These are phyloP conservation scores for Trypanosoma conorhini DNA, from an alignment of 208 protist species.

Conservation along the genomic window DNA sequence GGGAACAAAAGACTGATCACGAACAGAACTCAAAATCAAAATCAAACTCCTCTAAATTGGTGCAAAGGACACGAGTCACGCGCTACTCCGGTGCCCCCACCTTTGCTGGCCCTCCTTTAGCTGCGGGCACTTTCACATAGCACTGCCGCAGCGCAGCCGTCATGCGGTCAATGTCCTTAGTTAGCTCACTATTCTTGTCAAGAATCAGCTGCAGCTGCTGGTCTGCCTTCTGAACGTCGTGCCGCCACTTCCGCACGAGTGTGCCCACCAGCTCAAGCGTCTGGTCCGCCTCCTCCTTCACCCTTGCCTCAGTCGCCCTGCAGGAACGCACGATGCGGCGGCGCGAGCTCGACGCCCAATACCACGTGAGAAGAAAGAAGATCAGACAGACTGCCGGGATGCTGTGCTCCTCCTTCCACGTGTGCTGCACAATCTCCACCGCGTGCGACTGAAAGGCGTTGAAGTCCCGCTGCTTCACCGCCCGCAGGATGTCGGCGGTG, in stretches of 20 bases:
- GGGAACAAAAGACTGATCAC: background rate
- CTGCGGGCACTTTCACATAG: conserved; percentile 39
- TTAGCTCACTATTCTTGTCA: conserved; percentile 82
- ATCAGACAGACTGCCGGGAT: conserved; percentile 55
- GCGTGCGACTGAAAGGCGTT: conserved; percentile 60
- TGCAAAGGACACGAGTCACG: too few species aligned
- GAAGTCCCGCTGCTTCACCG: conserved; percentile 68
- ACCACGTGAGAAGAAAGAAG: conserved; percentile 68
- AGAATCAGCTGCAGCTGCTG: conserved; percentile 75
- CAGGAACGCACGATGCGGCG: conserved; percentile 65
- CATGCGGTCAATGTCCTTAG: conserved; percentile 80
- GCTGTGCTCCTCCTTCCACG: conserved; percentile 73
- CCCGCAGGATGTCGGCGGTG: conserved; percentile 53
- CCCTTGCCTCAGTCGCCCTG: conserved; percentile 35
- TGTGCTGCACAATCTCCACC: conserved; percentile 55
- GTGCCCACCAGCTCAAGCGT: conserved; percentile 49
- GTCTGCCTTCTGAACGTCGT: conserved; percentile 57
- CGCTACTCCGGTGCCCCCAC: background rate
- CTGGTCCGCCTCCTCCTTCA: conserved; percentile 62
- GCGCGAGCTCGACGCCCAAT: conserved; percentile 61
- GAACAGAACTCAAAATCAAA: background rate
- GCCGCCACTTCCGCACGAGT: conserved; percentile 61
- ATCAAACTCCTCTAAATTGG: too few species aligned
- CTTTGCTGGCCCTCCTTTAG: background rate
- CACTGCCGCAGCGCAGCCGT: conserved; percentile 76